phyloP scores from a whole-genome alignment of 2,329 filamentous ascomycete genomes.

The Sporothrix humicola region DNA sequence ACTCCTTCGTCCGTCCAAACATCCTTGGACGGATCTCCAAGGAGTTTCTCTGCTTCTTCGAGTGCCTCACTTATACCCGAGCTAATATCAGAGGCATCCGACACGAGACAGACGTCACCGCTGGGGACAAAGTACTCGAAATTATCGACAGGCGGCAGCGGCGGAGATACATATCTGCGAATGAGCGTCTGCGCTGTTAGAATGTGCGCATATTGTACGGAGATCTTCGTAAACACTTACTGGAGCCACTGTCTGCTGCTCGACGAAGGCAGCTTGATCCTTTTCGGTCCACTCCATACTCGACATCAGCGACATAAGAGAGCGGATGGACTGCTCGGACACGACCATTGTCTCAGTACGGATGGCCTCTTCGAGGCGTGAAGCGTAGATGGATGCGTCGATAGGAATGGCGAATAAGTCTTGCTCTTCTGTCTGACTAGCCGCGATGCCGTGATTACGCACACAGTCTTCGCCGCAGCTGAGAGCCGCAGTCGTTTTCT shows the following conservation, averaged over 20 bases:
- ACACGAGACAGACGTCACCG: slow-evolving; percentile 32
- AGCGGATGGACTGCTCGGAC: slow-evolving; percentile 23
- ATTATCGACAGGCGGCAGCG: slow-evolving; percentile 26
- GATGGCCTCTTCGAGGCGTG: slow-evolving; percentile 7
- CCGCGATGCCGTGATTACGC: not conserved
- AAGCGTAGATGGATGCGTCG: not conserved
- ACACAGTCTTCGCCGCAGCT: not conserved
- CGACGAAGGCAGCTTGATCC: not conserved
- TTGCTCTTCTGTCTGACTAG: not conserved
- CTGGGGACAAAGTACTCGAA: slow-evolving; percentile 28
- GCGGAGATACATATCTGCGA: slow-evolving; percentile 29
- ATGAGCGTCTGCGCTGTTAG: not conserved
- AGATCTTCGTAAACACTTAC: no score
- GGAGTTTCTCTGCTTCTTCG: slow-evolving; percentile 20
- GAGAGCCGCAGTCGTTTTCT: not conserved
- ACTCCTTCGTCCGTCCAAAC: not conserved
- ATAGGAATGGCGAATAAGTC: not conserved
- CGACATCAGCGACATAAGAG: slow-evolving; percentile 6
- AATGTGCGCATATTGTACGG: no score
- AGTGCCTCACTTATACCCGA: slow-evolving; percentile 34
- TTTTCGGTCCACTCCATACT: slow-evolving; percentile 20
- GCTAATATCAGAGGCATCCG: slow-evolving; percentile 35
- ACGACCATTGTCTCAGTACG: slow-evolving; percentile 31
- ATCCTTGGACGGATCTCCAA: not conserved
- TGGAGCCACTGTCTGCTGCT: not conserved